Base-by-base conservation (phyloP, 331 rosid species). In the Malus hybrid region DNA sequence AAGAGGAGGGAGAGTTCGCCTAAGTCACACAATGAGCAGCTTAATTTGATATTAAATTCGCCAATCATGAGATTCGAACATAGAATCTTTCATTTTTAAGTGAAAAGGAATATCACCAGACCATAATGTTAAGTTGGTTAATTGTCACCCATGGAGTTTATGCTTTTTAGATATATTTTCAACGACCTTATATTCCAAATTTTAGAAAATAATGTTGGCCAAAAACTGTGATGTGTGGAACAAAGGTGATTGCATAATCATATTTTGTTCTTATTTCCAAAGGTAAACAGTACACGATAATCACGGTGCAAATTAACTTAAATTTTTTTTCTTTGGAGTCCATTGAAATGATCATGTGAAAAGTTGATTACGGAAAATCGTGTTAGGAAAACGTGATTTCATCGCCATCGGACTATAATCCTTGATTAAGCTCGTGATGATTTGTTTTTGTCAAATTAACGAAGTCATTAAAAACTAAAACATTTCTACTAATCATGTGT, bases 231-330 rank as follows among this genome's bases (percentile, higher is more conserved):
- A 85, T 71, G 5, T 33, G 69, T 75, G 89, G 89, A 56, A 68
- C 31, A 67, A 65, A 57, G 68, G 57, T 71, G 76, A 68, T 76
- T 67, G 64, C 31, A 14, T 50, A 52, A 76, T 71, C 73, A 54
- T 67, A 34, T 65, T 65, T 27, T 78, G 28, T 69, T 67, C 39
- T 55, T 48, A 27, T 32, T 52, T 80, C 65, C 73, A 10, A 27
- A 56, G 15, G 29, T 2, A 9, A 24, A 77, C 36, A 24, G 52
- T 73, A 28, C 60, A 77, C 91, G 93, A 20, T n/a, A 85, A 89
- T 89, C 93, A 32, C 87, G 95, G 93, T 61, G 59, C 16, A 76
- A 61, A 59, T 54, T 3, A 15, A 22, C 9, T 12, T 11, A 4
- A 52, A 24, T 24, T 24, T 27, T 50, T 55, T 78, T 60, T 79